A percentile compares a stretch with the other conserved stretches of the same genome.
Conservation (phyloP, 306 rosid species). For the Rosa multiflora region DNA sequence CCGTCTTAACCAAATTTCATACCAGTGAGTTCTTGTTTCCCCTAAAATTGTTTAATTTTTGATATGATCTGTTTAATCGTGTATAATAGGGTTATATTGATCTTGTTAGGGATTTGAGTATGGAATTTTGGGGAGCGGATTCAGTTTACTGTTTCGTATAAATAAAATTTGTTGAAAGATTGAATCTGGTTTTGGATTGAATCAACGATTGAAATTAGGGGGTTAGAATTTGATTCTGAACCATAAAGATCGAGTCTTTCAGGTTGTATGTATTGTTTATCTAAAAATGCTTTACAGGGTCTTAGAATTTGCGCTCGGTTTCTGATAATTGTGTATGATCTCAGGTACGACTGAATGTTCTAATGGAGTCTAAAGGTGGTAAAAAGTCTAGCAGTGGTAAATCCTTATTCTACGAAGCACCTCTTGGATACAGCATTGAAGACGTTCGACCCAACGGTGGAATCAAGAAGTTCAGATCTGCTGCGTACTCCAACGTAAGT, state of each 20-base stretch:
- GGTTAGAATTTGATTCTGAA: not conserved
- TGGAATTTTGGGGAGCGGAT: not conserved
- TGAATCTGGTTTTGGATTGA: not conserved
- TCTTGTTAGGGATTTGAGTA: not conserved
- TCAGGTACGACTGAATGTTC: slow-evolving; percentile 49
- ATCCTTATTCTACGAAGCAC: slow-evolving; percentile 73
- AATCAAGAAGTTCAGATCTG: slow-evolving; percentile 84
- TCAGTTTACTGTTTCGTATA: too few relatives aligned
- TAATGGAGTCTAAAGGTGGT: slow-evolving; percentile 86
- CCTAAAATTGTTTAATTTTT: not conserved
- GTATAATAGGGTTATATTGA: not conserved
- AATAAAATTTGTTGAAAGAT: not conserved
- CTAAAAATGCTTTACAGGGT: too few relatives aligned
- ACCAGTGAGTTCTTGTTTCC: not conserved
- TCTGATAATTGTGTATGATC: not conserved
- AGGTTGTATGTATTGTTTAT: not conserved
- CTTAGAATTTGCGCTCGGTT: too few relatives aligned
- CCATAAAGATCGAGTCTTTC: not conserved
- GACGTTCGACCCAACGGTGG: slow-evolving; percentile 88
- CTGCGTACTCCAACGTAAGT: slow-evolving; percentile 87
- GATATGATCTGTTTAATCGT: not conserved
- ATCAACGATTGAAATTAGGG: not conserved
- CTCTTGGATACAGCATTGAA: slow-evolving; percentile 88
- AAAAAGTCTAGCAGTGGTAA: slow-evolving; percentile 75
- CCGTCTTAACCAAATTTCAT: not conserved